Base-by-base conservation (phyloP, 257 asterid genomes). In the Datura wrightii region DNA sequence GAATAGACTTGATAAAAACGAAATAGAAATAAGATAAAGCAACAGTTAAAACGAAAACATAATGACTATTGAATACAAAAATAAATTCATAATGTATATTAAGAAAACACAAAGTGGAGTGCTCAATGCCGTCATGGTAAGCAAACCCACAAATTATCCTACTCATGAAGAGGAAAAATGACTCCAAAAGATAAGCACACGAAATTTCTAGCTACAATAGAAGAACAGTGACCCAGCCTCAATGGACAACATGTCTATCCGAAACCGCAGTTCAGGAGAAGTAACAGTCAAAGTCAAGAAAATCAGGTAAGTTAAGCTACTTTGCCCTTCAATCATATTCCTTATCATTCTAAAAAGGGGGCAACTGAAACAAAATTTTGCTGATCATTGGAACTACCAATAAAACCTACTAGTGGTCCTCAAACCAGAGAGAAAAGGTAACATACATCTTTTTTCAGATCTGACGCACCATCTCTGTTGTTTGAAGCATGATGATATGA, bases 371-470 rank as follows among this genome's bases (percentile, higher is more conserved):
- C 80, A 72, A 19, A 72, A 48, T 46, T 72, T 48, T 72, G 15
- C 80, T 8, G 10, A 52, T 52, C 80, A 72, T 36, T 46, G 10
- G 39, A 36, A 72, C 19, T 58, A 50, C 37, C 10, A 52, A 74
- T 74, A 46, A 74, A 24, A 74, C 80, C n/a, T 74, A 24, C 5
- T 74, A 74, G 7, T 5, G 11, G 80, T 74, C 80, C 81, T 24
- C 60, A 74, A 56, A 82, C 58, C 44, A 16, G 34, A 85, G 74
- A 87, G 72, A 79, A 78, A 84, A 87, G 84, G 81, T 48, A 74
- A 50, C 97, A 71, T 92, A 96, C 99, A 88, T 93, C 90, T 85
- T 89, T 90, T 16, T 89, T 86, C 87, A 42, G 93, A 83, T 91
- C 90, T n/a, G 89, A 80, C 11, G 91, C 86, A 79, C 80, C 87